Conservation (phyloP, 495 filamentous ascomycete genomes). For the Daldinia decipiens region DNA sequence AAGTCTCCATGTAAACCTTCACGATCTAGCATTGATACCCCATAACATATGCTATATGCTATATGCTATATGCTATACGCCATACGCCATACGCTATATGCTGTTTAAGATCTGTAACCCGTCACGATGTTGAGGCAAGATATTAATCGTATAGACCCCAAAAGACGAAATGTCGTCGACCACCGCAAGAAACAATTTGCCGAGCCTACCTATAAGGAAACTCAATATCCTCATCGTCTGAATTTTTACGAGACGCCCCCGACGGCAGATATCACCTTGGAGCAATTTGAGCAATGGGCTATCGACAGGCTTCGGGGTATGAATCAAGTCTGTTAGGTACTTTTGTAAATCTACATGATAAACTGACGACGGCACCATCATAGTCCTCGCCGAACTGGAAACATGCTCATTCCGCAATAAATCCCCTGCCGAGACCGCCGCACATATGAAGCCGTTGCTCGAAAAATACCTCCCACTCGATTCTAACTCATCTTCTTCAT, state of each 20-base stretch:
- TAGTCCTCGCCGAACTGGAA: conserved; percentile 95
- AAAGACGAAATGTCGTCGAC: conserved; percentile 77
- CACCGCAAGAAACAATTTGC: conserved; percentile 89
- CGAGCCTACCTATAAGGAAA: conserved; percentile 71
- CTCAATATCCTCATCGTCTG: conserved; percentile 83
- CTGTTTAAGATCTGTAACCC: conserved; percentile 9
- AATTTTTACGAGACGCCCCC: conserved; percentile 93
- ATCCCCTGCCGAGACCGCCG: conserved; percentile 75
- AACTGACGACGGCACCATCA: conserved; percentile 25
- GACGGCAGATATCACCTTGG: conserved; percentile 92
- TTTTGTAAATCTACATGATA: too few relatives aligned
- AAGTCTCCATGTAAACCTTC: conserved; percentile 17
- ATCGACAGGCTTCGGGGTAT: conserved; percentile 86
- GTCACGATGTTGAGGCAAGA: conserved; percentile 77
- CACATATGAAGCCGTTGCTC: conserved; percentile 81
- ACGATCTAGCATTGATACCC: neutral
- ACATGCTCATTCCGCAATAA: conserved; percentile 95
- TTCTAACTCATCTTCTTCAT: conserved; percentile 72
- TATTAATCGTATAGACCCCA: conserved; percentile 78
- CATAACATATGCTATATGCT: neutral
- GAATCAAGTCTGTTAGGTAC: neutral
- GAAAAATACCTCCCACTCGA: conserved; percentile 87
- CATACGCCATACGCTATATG: neutral
- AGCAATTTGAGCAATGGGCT: conserved; percentile 99
- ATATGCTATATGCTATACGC: neutral